Evolutionary conservation across 1,284 basidiomycete genomes (phyloP), one percentile per base, ranked within the genome.

Genomic region (Ganoderma leucocontextum): DNA sequence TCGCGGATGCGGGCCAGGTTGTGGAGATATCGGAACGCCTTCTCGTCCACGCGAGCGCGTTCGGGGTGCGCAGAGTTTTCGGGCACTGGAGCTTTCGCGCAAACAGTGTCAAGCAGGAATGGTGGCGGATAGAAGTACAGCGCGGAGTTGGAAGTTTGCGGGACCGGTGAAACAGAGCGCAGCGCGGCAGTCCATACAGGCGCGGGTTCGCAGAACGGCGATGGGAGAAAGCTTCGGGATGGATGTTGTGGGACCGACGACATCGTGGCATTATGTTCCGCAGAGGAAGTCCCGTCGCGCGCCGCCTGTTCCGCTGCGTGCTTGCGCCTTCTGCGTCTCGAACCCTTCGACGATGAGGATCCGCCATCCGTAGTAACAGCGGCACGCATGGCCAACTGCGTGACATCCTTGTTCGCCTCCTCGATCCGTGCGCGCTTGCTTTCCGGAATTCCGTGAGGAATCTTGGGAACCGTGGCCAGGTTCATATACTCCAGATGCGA

Each of bases 81-180:
- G 1, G 19, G 25, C 19, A 49, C 22, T 0, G 63, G 42, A 5
- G 63, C 47, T 5, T 25, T 49, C 2, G 22, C 47, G 10, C 47
- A 60, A 5, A 65, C 44, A 6, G 44, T 53, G 55, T 61, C 59
- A 5, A 66, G 60, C 12, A 66, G 58, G 60, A 66, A 62, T 4
- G 64, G 64, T 9, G 64, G 64, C 12, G 64, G 64, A 22, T 38
- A 66, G 60, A 61, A 66, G 55, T 66, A 66, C 35, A 61, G 25
- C 0, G 58, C 59, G 7, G 47, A 38, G 8, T 47, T 60, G 17
- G 4, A 13, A 2, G 22, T 22, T 6, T 29, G 25, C 15, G 49
- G 59, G 12, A 66, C 17, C 6, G 64, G 64, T 2, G 64, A 66
- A 22, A 29, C 60, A 22, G 49, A 35, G 13, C 7, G 25, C 47